Conservation (phyloP, 257 asterid species). For the Lantana camara region DNA sequence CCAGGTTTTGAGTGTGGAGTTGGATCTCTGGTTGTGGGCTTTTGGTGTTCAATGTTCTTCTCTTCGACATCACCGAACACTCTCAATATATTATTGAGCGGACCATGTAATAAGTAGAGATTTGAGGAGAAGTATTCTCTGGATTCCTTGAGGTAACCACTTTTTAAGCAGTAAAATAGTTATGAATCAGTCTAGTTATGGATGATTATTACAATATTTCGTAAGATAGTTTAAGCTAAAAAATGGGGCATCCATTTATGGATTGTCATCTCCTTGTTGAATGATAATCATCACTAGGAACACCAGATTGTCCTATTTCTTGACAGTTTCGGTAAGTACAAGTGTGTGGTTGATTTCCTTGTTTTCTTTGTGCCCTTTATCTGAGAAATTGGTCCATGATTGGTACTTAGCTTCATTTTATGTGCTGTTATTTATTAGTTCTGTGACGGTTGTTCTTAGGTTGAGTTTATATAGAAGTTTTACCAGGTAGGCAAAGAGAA, state of each 20-base stretch:
- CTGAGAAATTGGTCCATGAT: too few species aligned
- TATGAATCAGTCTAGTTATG: background rate
- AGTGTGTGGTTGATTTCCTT: background rate
- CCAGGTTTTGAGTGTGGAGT: conserved; percentile 93
- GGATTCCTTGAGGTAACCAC: conserved; percentile 14
- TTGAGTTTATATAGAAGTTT: too few species aligned
- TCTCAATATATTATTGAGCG: conserved; percentile 74
- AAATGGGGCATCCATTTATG: background rate
- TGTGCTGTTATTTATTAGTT: background rate
- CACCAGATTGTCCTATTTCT: background rate
- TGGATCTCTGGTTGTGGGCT: conserved; percentile 98
- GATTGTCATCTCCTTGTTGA: conserved; percentile 8
- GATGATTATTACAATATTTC: background rate
- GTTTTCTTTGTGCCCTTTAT: background rate
- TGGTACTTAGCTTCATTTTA: background rate
- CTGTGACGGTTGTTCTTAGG: too few species aligned
- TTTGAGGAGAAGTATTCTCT: conserved; percentile 8
- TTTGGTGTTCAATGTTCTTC: conserved; percentile 67
- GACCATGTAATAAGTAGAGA: background rate
- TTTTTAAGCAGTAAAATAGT: too few species aligned
- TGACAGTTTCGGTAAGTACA: background rate
- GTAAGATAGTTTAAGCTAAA: conserved; percentile 3
- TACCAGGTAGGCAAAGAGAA: background rate
- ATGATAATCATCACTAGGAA: background rate
- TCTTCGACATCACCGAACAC: conserved; percentile 88